These are phyloP conservation scores for Leccinum subrobustum DNA, from an alignment of 1,284 basidiomycete genomes.

Conservation along the genomic window DNA sequence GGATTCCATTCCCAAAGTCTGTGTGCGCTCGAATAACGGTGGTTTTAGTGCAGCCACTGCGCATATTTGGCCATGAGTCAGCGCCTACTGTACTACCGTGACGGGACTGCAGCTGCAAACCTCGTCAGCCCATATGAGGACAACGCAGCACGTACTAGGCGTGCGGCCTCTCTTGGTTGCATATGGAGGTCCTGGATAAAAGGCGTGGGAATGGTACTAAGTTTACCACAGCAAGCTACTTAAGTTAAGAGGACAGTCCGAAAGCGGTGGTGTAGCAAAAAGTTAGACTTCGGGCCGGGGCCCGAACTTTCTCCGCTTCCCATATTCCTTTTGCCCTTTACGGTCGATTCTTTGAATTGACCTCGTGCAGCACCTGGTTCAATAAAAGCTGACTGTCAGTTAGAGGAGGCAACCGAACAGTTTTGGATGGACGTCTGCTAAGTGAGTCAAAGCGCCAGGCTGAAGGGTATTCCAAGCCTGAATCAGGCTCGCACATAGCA, in stretches of 20 bases:
- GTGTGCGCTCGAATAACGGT: background rate
- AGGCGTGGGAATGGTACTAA: background rate
- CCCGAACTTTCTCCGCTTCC: background rate
- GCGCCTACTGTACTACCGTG: background rate
- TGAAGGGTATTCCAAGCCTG: no score
- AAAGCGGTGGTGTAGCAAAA: no score
- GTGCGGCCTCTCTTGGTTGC: background rate
- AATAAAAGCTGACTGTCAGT: background rate
- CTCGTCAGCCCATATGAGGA: background rate
- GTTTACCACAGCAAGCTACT: no score
- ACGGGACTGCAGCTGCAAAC: background rate
- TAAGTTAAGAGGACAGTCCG: no score
- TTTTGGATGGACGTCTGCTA: background rate
- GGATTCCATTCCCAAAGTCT: no score
- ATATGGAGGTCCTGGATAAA: background rate
- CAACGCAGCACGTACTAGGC: background rate
- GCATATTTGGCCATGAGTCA: background rate
- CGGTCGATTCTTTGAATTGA: background rate
- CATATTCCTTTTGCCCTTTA: background rate
- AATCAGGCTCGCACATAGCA: background rate
- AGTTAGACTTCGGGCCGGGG: no score
- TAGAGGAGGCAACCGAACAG: background rate
- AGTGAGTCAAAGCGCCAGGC: background rate
- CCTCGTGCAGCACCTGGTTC: background rate
- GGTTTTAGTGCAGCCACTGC: background rate